Percentiles rank a stretch among this genome's conserved stretches.
Evolutionary conservation across 2,329 filamentous ascomycete genomes (phyloP).

Genomic region (Trichoderma harzianum): DNA sequence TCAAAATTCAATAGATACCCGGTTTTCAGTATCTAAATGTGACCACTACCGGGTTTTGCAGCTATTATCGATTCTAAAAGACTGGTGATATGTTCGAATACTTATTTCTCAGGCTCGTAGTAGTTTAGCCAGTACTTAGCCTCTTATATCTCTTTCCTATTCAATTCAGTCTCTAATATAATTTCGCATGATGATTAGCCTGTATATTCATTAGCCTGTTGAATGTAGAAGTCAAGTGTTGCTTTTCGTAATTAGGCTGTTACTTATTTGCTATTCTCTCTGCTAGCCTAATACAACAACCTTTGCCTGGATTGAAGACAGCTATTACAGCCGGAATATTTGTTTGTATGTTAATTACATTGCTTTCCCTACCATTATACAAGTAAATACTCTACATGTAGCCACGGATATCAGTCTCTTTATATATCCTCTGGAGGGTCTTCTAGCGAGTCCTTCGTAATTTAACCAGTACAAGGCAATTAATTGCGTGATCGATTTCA

Average conservation of each 20-base stretch:
- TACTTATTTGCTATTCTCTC: neutral
- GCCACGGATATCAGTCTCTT: neutral
- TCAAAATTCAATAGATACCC: neutral
- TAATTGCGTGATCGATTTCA: neutral
- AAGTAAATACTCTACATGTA: neutral
- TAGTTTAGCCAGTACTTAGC: neutral
- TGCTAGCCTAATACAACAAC: neutral
- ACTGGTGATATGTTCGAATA: neutral
- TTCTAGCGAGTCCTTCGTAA: neutral
- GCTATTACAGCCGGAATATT: neutral
- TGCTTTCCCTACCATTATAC: neutral
- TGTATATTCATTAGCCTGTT: neutral
- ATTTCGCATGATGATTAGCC: neutral
- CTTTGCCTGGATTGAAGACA: neutral
- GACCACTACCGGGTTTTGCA: accelerated
- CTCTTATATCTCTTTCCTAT: neutral
- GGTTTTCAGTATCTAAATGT: neutral
- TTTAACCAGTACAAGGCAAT: neutral
- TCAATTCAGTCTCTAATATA: neutral
- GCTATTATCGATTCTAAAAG: neutral
- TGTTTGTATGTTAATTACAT: neutral
- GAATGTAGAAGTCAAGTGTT: neutral
- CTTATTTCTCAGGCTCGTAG: neutral
- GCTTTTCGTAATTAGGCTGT: neutral
- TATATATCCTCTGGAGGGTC: neutral